A percentile compares a stretch with the other conserved stretches of the same genome.
phyloP scores from a whole-genome alignment of 768 basidiomycete genomes.

The Stropharia rugosoannulata region DNA sequence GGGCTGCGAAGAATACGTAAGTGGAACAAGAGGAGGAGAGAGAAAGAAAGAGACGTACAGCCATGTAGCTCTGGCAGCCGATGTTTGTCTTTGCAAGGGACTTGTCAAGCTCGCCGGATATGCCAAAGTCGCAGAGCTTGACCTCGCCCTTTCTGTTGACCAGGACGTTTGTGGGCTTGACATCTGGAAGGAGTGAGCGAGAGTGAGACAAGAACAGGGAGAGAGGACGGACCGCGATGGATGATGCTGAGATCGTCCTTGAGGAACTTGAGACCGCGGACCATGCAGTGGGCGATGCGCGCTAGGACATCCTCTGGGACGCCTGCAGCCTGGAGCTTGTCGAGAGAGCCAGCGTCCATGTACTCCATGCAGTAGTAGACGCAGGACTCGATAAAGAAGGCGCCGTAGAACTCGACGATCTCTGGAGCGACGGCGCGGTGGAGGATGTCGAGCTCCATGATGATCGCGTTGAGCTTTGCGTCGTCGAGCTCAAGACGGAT shows the following conservation, averaged over 20 bases:
- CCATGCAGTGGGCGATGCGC: conserved; percentile 79
- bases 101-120: conserved; percentile 96
- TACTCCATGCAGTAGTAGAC: conserved; percentile 99
- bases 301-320: conserved; percentile 81
- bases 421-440: conserved; percentile 89
- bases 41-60: conserved; percentile 52
- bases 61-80: conserved; percentile 99
- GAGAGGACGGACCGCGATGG: conserved; percentile 40
- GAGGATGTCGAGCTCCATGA: conserved; percentile 98
- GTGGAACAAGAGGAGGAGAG: background rate
- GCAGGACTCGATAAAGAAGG: conserved; percentile 99
- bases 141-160: conserved; percentile 86
- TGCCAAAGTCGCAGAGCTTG: conserved; percentile 99
- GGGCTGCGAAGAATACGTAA: conserved; percentile 49
- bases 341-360: conserved; percentile 98
- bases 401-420: conserved; percentile 98
- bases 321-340: conserved; percentile 66
- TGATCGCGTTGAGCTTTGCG: conserved; percentile 90
- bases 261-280: conserved; percentile 88
- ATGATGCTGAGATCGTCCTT: conserved; percentile 91
- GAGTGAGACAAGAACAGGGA: background rate
- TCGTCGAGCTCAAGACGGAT: conserved; percentile 95
- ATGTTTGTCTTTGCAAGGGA: conserved; percentile 97
- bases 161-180: conserved; percentile 93
- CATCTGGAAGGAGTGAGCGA: conserved; percentile 47